Evolutionary conservation across 83 land plant genomes (phyloP).

Genomic region (Picea abies): DNA sequence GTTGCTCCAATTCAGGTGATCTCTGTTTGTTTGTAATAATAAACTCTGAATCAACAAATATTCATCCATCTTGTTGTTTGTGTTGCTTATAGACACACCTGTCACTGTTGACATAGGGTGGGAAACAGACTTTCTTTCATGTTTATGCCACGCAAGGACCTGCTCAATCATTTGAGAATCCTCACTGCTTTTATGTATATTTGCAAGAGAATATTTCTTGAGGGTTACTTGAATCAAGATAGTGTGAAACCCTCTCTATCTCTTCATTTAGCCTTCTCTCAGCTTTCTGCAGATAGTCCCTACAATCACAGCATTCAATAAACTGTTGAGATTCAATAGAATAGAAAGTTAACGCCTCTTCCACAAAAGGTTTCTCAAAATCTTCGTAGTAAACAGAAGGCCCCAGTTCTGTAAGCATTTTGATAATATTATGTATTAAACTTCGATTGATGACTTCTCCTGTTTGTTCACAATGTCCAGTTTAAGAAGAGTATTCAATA

Average conservation of each 20-base stretch:
- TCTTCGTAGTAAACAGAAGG: constrained; percentile 86
- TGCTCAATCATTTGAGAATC: no score
- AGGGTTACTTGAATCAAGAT: constrained; percentile 52
- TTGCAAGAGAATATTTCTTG: no score
- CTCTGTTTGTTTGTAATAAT: no score
- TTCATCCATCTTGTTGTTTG: no score
- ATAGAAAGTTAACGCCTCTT: constrained; percentile 86
- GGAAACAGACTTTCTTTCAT: no score
- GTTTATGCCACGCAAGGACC: no score
- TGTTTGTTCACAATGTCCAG: constrained; percentile 72
- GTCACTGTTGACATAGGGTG: no score
- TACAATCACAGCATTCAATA: constrained; percentile 96
- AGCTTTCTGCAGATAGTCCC: constrained; percentile 90
- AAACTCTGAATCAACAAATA: no score
- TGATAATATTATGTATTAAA: constrained; percentile 90
- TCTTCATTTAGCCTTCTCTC: constrained; percentile 97
- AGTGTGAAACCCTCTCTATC: constrained; percentile 90
- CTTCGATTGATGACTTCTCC: constrained; percentile 97
- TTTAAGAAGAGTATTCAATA: constrained; percentile 78
- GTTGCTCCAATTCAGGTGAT: no score
- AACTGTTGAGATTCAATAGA: constrained; percentile 89
- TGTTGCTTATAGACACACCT: no score
- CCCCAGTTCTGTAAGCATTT: constrained; percentile 95
- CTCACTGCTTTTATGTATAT: no score
- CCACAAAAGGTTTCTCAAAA: constrained; percentile 93